phyloP scores from a whole-genome alignment of 2,329 filamentous ascomycete species.

The Periconia sp. region DNA sequence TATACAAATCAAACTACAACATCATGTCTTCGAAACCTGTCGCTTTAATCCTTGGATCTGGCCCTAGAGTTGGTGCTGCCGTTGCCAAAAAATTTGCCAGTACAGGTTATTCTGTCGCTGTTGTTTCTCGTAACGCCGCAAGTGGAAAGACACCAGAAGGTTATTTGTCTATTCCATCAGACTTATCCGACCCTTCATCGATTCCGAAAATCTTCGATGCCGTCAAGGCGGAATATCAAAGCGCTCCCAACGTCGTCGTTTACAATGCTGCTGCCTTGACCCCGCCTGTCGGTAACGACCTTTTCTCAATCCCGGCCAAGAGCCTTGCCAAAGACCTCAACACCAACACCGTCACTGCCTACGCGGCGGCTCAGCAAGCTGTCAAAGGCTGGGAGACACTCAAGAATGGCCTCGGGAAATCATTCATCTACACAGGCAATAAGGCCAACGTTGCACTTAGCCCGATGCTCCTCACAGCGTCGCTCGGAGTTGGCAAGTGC shows the following conservation, averaged over 20 bases:
- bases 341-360: slow-evolving; percentile 41
- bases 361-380: slow-evolving; percentile 45
- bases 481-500: neutral
- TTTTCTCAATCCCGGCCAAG: slow-evolving; percentile 11
- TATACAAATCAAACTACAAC: neutral
- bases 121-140: slow-evolving; percentile 2
- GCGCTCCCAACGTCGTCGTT: slow-evolving; percentile 7
- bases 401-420: slow-evolving; percentile 30
- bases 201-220: slow-evolving; percentile 1
- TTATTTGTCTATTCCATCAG: neutral
- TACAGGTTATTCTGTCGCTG: slow-evolving; percentile 3
- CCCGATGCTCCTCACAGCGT: neutral
- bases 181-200: neutral
- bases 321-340: slow-evolving; percentile 35
- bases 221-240: neutral
- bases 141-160: neutral
- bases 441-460: neutral
- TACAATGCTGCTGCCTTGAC: slow-evolving; percentile 4
- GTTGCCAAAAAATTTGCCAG: slow-evolving; percentile 2
- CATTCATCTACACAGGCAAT: slow-evolving; percentile 50
- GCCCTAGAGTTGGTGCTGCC: slow-evolving; percentile 3
- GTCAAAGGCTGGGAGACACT: slow-evolving; percentile 40
- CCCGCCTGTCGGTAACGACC: neutral
- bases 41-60: slow-evolving; percentile 4
- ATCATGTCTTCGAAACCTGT: neutral